These are phyloP conservation scores for Ogataea parapolymorpha DNA, from an alignment of 805 yeast species.

Conservation along the genomic window DNA sequence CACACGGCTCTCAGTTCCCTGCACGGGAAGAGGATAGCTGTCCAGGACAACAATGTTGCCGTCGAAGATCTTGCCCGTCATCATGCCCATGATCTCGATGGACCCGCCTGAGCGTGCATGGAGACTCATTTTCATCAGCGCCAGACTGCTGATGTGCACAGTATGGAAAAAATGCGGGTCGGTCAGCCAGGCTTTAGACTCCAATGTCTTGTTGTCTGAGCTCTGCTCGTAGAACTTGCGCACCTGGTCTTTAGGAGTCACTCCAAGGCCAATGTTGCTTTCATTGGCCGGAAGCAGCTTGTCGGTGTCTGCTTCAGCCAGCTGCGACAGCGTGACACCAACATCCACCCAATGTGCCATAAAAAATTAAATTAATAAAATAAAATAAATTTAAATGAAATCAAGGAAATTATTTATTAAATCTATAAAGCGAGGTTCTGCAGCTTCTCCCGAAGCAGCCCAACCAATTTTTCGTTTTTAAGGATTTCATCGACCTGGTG, in stretches of 20 bases:
- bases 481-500: conserved; percentile 20
- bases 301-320: conserved; percentile 1
- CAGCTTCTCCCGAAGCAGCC: conserved; percentile 8
- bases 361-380: neutral
- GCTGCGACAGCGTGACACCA: conserved; percentile 1
- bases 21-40: conserved; percentile 84
- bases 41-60: conserved; percentile 68
- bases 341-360: conserved; percentile 5
- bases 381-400: neutral
- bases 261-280: conserved; percentile 7
- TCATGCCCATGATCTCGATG: conserved; percentile 93
- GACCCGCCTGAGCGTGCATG: conserved; percentile 85
- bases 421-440: conserved; percentile 7
- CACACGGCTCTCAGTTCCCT: conserved; percentile 94
- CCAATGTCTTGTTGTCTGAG: conserved; percentile 13
- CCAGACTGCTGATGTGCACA: conserved; percentile 65
- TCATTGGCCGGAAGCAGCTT: neutral
- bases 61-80: conserved; percentile 69
- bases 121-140: conserved; percentile 68
- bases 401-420: neutral
- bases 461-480: conserved; percentile 17
- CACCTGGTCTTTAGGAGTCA: conserved; percentile 8
- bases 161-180: conserved; percentile 60
- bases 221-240: conserved; percentile 14
- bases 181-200: conserved; percentile 49